phyloP scores from a whole-genome alignment of 352 stramenopile species.

The Aphanomyces astaci region DNA sequence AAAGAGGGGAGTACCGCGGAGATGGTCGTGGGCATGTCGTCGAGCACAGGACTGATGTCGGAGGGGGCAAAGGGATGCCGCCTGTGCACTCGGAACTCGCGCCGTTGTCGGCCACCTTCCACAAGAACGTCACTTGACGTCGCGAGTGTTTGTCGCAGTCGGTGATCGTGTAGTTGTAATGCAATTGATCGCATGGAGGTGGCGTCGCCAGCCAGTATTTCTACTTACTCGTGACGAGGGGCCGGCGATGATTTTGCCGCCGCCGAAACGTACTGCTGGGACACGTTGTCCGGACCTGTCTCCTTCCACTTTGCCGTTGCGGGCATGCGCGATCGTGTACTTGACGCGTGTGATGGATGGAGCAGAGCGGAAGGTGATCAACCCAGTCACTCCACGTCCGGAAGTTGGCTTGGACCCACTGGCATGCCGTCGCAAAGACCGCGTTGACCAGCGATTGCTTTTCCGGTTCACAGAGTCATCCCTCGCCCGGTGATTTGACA shows the following conservation, averaged over 20 bases:
- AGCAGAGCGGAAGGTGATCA: conserved; percentile 33
- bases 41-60: conserved; percentile 13
- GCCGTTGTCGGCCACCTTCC: conserved; percentile 27
- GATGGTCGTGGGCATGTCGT: conserved; percentile 13
- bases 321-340: conserved; percentile 21
- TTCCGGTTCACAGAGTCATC: conserved; percentile 28
- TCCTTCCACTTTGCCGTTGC: conserved; percentile 20
- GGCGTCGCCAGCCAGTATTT: conserved; percentile 20
- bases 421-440: conserved; percentile 37
- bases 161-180: conserved; percentile 38
- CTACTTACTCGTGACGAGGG: conserved; percentile 34
- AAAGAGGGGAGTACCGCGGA: not conserved
- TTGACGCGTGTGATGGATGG: conserved; percentile 29
- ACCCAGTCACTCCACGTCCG: conserved; percentile 44
- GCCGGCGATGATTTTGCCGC: conserved; percentile 27
- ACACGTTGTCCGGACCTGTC: conserved; percentile 35
- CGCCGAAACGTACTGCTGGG: conserved; percentile 34
- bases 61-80: conserved; percentile 5
- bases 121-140: conserved; percentile 34
- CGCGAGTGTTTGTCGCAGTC: conserved; percentile 28
- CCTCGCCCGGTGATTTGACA: conserved; percentile 32
- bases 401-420: conserved; percentile 50
- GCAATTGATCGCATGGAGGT: conserved; percentile 30
- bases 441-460: conserved; percentile 24
- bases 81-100: conserved; percentile 16